Evolutionary conservation across 1,139 yeast genomes (phyloP).

Genomic region (Yamadazyma songkhlaensis): DNA sequence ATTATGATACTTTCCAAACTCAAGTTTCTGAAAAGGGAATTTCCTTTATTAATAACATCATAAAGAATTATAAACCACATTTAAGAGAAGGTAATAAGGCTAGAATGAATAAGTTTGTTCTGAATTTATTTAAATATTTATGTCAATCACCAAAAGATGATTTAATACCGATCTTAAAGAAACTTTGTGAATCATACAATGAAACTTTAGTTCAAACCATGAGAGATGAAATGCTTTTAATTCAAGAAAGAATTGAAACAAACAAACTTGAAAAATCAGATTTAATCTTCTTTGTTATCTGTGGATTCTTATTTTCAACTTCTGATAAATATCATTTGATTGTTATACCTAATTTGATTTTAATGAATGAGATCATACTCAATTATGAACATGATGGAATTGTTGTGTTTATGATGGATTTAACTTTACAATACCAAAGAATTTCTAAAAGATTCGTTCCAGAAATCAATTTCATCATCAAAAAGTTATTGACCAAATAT

Average conservation of each 20-base stretch:
- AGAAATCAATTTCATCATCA: slow-evolving; percentile 55
- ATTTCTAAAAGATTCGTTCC: slow-evolving; percentile 80
- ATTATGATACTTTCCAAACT: slow-evolving; percentile 24
- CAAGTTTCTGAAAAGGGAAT: slow-evolving; percentile 23
- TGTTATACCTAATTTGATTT: slow-evolving; percentile 76
- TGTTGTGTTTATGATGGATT: slow-evolving; percentile 62
- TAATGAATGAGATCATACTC: slow-evolving; percentile 67
- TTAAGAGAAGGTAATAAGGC: slow-evolving; percentile 81
- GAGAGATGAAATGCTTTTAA: slow-evolving; percentile 32
- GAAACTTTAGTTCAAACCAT: slow-evolving; percentile 53
- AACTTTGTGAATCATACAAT: slow-evolving; percentile 64
- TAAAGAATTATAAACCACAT: slow-evolving; percentile 69
- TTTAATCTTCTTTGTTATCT: slow-evolving; percentile 61
- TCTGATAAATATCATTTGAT: slow-evolving; percentile 95
- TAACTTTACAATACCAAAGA: slow-evolving; percentile 69
- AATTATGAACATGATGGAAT: slow-evolving; percentile 14
- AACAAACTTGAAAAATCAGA: slow-evolving; percentile 46
- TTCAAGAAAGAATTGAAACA: slow-evolving; percentile 47
- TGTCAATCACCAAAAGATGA: slow-evolving; percentile 14
- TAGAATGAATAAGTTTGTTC: slow-evolving; percentile 62
- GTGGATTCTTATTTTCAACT: slow-evolving; percentile 82
- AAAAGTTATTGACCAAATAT: slow-evolving; percentile 7
- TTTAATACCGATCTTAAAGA: slow-evolving; percentile 48
- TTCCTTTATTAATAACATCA: slow-evolving; percentile 51
- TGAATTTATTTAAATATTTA: slow-evolving; percentile 63